Percentiles rank a stretch among this genome's conserved stretches.
Conservation (phyloP, 257 asterid species). For the Mitragyna speciosa region DNA sequence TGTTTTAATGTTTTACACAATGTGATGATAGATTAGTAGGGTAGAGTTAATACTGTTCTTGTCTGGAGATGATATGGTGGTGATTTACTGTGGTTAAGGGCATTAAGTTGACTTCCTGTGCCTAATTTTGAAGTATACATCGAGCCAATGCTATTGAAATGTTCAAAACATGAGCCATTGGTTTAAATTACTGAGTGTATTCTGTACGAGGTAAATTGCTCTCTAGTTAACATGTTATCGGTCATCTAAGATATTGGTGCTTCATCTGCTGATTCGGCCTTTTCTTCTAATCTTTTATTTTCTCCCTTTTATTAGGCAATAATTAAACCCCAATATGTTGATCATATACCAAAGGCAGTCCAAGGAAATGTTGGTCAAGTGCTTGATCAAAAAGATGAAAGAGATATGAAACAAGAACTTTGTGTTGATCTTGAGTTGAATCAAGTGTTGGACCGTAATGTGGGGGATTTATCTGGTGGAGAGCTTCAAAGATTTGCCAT, state of each 20-base stretch:
- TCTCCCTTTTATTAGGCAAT: constrained; percentile 54
- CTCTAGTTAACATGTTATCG: not conserved
- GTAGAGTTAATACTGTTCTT: not conserved
- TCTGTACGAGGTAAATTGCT: not conserved
- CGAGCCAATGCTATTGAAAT: not conserved
- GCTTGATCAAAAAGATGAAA: constrained; percentile 94
- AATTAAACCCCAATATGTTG: constrained; percentile 97
- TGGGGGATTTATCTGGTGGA: constrained; percentile 97
- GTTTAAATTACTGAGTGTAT: not conserved
- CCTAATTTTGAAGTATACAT: not conserved
- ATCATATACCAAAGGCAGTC: constrained; percentile 97
- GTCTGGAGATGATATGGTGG: not conserved
- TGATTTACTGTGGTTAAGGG: not conserved
- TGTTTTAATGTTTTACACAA: not conserved
- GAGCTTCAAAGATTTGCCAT: constrained; percentile 99
- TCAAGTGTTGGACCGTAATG: constrained; percentile 95
- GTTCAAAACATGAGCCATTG: not conserved
- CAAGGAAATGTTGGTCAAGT: constrained; percentile 99
- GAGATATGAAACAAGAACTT: constrained; percentile 67
- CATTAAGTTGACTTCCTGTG: not conserved
- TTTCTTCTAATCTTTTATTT: constrained; percentile 4
- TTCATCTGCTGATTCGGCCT: not conserved
- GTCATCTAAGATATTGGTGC: not conserved
- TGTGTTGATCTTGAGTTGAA: constrained; percentile 82
- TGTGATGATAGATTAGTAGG: not conserved